phyloP scores from a whole-genome alignment of 306 rosid species.

The Ziziphus jujuba region DNA sequence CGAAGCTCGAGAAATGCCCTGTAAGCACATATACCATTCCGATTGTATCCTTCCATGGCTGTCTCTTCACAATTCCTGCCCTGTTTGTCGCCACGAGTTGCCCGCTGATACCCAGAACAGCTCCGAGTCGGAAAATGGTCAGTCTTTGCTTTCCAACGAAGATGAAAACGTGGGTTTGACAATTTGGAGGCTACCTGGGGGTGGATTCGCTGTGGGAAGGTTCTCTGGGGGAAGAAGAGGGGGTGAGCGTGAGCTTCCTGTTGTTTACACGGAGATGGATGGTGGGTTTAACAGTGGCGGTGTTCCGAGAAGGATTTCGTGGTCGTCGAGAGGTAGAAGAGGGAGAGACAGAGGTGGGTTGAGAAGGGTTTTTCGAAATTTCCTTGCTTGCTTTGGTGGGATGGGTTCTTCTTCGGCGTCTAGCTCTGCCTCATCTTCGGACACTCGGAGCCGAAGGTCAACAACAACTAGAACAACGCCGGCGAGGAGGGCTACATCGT shows the following conservation, averaged over 20 bases:
- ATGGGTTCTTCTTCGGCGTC: conserved; percentile 26
- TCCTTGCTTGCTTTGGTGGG: conserved; percentile 61
- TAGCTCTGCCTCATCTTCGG: conserved; percentile 26
- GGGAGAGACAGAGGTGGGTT: conserved; percentile 56
- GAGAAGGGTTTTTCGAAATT: conserved; percentile 29
- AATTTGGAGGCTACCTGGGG: conserved; percentile 87
- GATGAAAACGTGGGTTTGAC: conserved; percentile 66
- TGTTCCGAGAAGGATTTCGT: conserved; percentile 60
- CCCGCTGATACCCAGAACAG: conserved; percentile 38
- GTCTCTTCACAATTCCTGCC: conserved; percentile 74
- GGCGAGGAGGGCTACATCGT: conserved; percentile 29
- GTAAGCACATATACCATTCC: conserved; percentile 74
- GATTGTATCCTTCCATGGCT: conserved; percentile 92
- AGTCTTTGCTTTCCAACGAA: conserved; percentile 17
- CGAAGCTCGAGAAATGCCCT: conserved; percentile 76
- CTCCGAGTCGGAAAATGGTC: not conserved
- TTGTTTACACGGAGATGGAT: conserved; percentile 76
- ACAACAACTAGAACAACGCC: no score
- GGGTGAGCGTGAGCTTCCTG: conserved; percentile 71
- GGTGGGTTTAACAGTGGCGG: conserved; percentile 70
- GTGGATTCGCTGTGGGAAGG: conserved; percentile 88
- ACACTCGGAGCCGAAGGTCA: conserved; percentile 2
- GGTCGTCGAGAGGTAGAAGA: conserved; percentile 55
- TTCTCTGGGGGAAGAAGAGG: conserved; percentile 68
- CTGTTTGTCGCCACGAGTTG: conserved; percentile 79